These are phyloP conservation scores for Penicillium verrucosum DNA, from an alignment of 2,329 filamentous ascomycete genomes.

Conservation along the genomic window DNA sequence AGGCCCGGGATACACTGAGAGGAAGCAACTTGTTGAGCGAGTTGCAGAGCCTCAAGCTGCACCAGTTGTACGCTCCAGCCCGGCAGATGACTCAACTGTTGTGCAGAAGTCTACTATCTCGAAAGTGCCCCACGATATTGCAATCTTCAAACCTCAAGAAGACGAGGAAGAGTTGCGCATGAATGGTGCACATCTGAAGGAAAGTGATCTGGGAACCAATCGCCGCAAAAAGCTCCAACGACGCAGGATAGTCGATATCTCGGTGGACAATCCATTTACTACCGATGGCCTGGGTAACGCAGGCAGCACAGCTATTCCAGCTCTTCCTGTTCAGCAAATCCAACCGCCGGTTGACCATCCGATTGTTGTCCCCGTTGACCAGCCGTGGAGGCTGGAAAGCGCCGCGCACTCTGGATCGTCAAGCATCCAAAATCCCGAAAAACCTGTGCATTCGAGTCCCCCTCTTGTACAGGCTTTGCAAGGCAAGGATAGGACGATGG, in stretches of 20 bases:
- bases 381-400: constrained; percentile 33
- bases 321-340: constrained; percentile 30
- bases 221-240: constrained; percentile 52
- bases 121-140: constrained; percentile 12
- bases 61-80: constrained; percentile 70
- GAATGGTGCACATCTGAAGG: constrained; percentile 19
- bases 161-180: constrained; percentile 14
- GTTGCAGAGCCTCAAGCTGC: constrained; percentile 71
- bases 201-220: constrained; percentile 32
- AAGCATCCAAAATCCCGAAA: constrained; percentile 22
- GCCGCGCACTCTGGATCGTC: constrained; percentile 28
- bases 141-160: constrained; percentile 11
- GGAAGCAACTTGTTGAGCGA: constrained; percentile 77
- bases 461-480: constrained; percentile 25
- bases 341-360: constrained; percentile 28
- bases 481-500: constrained; percentile 41
- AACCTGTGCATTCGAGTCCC: constrained; percentile 18
- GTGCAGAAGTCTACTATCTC: constrained; percentile 61
- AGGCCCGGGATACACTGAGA: constrained; percentile 79
- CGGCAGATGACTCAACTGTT: constrained; percentile 61
- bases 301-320: constrained; percentile 29
- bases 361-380: constrained; percentile 25
- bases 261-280: constrained; percentile 42
- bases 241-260: constrained; percentile 57
- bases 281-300: constrained; percentile 31